These are phyloP conservation scores for Graphium sp. DNA, from an alignment of 2,329 filamentous ascomycete species.

Conservation along the genomic window DNA sequence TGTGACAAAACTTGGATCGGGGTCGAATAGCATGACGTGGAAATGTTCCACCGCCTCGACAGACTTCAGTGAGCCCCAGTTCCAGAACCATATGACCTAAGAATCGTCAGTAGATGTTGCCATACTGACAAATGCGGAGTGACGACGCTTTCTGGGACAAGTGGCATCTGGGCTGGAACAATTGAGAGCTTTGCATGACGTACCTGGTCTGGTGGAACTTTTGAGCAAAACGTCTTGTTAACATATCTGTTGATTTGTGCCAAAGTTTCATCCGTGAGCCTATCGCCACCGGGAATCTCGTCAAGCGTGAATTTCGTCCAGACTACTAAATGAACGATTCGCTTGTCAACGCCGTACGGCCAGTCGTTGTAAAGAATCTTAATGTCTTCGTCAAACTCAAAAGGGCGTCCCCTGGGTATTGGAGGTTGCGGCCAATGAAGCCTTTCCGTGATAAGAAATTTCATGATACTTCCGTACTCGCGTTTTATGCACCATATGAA, in stretches of 20 bases:
- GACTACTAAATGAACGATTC: slow-evolving; percentile 72
- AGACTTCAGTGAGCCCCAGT: slow-evolving; percentile 74
- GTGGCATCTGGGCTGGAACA: slow-evolving; percentile 8
- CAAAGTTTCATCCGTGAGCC: slow-evolving; percentile 48
- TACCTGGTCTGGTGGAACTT: slow-evolving; percentile 34
- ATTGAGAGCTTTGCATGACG: slow-evolving; percentile 10
- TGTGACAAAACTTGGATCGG: slow-evolving; percentile 51
- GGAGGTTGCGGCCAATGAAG: slow-evolving; percentile 47
- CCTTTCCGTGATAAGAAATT: slow-evolving; percentile 55
- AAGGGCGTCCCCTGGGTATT: slow-evolving; percentile 15
- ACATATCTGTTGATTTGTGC: slow-evolving; percentile 57
- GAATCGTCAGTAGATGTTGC: slow-evolving; percentile 5
- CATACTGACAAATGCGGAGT: not conserved
- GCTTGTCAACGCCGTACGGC: slow-evolving; percentile 71
- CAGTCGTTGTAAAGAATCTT: slow-evolving; percentile 81
- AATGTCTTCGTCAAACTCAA: slow-evolving; percentile 36
- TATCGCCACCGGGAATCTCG: slow-evolving; percentile 47
- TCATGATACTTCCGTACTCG: slow-evolving; percentile 60
- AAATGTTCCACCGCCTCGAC: slow-evolving; percentile 84
- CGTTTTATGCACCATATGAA: slow-evolving; percentile 48
- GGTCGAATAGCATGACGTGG: slow-evolving; percentile 77
- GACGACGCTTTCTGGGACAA: not conserved
- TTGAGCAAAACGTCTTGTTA: slow-evolving; percentile 41
- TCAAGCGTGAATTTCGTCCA: slow-evolving; percentile 82
- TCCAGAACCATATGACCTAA: slow-evolving; percentile 35